Percentiles rank a stretch among this genome's conserved stretches.
phyloP scores from a whole-genome alignment of 2,329 filamentous ascomycete genomes.

The Thermothelomyces thermophilus region DNA sequence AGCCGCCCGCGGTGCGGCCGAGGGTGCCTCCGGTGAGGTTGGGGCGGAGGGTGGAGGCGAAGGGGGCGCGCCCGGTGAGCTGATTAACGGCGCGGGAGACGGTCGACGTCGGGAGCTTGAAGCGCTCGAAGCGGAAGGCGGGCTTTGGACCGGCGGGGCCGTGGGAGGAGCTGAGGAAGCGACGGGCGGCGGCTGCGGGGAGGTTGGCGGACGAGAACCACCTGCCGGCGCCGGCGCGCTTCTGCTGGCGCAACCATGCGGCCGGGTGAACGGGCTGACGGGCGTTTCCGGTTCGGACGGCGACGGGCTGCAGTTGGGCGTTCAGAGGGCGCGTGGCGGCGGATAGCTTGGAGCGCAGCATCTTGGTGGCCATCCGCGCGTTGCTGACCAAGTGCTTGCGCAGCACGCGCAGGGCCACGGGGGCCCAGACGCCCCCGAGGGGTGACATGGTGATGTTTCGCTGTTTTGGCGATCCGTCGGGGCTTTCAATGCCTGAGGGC shows the following conservation, averaged over 20 bases:
- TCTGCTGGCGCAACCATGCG: slow-evolving; percentile 45
- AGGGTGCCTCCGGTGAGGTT: slow-evolving; percentile 86
- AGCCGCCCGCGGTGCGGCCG: slow-evolving; percentile 83
- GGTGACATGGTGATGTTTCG: slow-evolving; percentile 41
- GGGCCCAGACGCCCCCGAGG: slow-evolving; percentile 51
- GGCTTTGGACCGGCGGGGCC: slow-evolving; percentile 29
- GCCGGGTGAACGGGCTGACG: slow-evolving; percentile 48
- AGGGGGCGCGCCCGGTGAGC: slow-evolving; percentile 71
- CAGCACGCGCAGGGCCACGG: slow-evolving; percentile 48
- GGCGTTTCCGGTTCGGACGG: slow-evolving; percentile 35
- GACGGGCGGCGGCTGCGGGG: slow-evolving; percentile 40
- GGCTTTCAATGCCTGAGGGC: slow-evolving; percentile 1
- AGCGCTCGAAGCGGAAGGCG: slow-evolving; percentile 39
- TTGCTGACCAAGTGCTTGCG: slow-evolving; percentile 40
- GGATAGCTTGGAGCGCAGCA: slow-evolving; percentile 45
- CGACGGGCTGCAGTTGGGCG: slow-evolving; percentile 39
- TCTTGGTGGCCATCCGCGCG: slow-evolving; percentile 41
- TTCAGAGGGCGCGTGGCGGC: slow-evolving; percentile 40
- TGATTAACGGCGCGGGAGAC: slow-evolving; percentile 49
- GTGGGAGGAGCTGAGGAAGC: slow-evolving; percentile 44
- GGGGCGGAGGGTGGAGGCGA: slow-evolving; percentile 80
- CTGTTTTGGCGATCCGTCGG: slow-evolving; percentile 18
- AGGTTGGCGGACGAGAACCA: slow-evolving; percentile 46
- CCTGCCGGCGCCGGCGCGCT: slow-evolving; percentile 36
- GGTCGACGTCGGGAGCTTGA: slow-evolving; percentile 43